Percentiles rank a stretch among this genome's conserved stretches.
Evolutionary conservation across 148 eudicot species (phyloP).

Genomic region (Arctostaphylos glauca): DNA sequence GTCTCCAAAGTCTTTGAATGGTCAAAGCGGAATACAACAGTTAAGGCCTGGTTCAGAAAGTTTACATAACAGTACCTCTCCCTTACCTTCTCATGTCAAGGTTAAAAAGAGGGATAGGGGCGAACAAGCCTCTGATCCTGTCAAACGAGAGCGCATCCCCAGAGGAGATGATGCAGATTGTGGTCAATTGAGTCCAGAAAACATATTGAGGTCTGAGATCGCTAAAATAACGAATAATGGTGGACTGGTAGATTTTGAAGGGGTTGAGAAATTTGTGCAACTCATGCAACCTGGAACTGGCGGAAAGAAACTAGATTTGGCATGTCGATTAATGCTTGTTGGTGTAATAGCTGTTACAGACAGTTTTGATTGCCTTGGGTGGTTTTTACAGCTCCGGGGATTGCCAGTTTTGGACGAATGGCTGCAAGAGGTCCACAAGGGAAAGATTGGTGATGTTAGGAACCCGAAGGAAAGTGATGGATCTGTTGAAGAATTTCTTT

Average conservation of each 20-base stretch:
- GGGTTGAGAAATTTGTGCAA: conserved; percentile 78
- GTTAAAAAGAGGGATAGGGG: conserved; percentile 79
- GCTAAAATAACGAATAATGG: conserved; percentile 70
- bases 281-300: conserved; percentile 74
- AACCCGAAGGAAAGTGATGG: conserved; percentile 68
- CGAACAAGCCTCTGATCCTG: conserved; percentile 56
- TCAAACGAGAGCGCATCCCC: conserved; percentile 62
- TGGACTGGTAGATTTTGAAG: conserved; percentile 66
- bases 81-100: conserved; percentile 57
- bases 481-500: conserved; percentile 79
- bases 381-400: conserved; percentile 88
- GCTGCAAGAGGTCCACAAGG: conserved; percentile 89
- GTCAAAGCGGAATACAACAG: conserved; percentile 48
- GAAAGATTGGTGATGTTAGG: conserved; percentile 57
- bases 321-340: conserved; percentile 59
- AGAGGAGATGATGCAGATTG: conserved; percentile 58
- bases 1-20: conserved; percentile 71
- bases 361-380: conserved; percentile 68
- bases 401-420: conserved; percentile 81
- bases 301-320: conserved; percentile 62
- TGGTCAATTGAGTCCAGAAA: conserved; percentile 33
- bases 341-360: conserved; percentile 80
- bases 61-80: conserved; percentile 50
- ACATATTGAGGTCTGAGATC: conserved; percentile 60
- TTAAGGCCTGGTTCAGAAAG: conserved; percentile 69